phyloP scores from a whole-genome alignment of 805 yeast species.

The Candida parachauliodes region DNA sequence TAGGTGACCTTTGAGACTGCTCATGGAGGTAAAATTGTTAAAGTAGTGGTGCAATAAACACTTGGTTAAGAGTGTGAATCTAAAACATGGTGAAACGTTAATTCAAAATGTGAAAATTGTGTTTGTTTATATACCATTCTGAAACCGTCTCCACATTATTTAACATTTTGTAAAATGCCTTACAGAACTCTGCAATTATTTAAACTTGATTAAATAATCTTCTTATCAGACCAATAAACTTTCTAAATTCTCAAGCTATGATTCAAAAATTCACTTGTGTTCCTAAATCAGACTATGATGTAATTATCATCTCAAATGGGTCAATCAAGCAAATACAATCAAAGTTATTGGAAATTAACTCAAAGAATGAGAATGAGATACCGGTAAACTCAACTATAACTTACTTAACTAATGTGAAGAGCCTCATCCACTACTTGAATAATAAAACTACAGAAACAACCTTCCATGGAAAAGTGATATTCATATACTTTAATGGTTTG shows the following conservation, averaged over 20 bases:
- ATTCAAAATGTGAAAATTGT: neutral
- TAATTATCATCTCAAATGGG: conserved; percentile 34
- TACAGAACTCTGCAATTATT: conserved; percentile 7
- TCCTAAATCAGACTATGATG: conserved; percentile 29
- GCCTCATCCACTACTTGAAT: conserved; percentile 17
- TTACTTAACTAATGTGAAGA: conserved; percentile 22
- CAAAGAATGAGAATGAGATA: conserved; percentile 16
- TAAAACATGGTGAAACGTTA: too few relatives aligned
- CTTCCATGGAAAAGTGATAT: conserved; percentile 27
- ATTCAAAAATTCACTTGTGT: conserved; percentile 34
- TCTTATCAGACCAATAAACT: conserved; percentile 24
- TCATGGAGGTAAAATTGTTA: too few relatives aligned
- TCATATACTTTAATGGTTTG: conserved; percentile 37
- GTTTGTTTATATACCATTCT: conserved; percentile 1
- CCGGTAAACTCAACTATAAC: conserved; percentile 21
- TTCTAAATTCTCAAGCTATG: conserved; percentile 18
- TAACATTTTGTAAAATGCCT: conserved; percentile 8
- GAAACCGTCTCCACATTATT: conserved; percentile 1
- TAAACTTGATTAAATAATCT: neutral
- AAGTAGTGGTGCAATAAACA: too few relatives aligned
- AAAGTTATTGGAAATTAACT: conserved; percentile 22
- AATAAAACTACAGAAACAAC: conserved; percentile 5
- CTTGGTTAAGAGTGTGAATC: too few relatives aligned
- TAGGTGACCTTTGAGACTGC: too few relatives aligned
- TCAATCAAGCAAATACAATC: conserved; percentile 26